phyloP scores from a whole-genome alignment of 371 early-diverging fungal species.

The Mucor saturninus region DNA sequence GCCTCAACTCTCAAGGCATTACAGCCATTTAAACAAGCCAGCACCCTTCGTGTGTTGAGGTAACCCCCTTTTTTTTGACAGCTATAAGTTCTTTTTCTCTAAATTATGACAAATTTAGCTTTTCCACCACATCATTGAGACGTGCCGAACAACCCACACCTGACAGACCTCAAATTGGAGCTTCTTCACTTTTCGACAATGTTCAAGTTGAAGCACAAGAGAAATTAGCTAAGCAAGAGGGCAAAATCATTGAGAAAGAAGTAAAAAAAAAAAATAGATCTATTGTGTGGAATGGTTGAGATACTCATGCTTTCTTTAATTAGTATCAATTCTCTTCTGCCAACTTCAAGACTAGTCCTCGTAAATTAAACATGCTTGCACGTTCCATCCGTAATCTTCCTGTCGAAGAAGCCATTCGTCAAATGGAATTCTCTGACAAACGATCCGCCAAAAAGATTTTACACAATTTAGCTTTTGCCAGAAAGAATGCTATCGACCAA shows the following conservation, averaged over 20 bases:
- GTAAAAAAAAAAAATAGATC: constrained; percentile 39
- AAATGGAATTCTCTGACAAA: constrained; percentile 89
- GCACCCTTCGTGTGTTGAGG: constrained; percentile 18
- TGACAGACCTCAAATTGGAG: constrained; percentile 54
- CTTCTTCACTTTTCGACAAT: constrained; percentile 63
- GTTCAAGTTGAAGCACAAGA: constrained; percentile 50
- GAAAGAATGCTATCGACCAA: constrained; percentile 73
- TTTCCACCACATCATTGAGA: constrained; percentile 30
- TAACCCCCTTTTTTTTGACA: constrained; percentile 1
- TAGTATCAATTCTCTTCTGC: constrained; percentile 74
- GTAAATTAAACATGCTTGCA: constrained; percentile 86
- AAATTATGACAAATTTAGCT: constrained; percentile 14
- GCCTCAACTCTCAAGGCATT: constrained; percentile 28
- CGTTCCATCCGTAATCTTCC: constrained; percentile 81
- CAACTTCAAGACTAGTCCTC: constrained; percentile 78
- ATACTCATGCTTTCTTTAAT: not conserved
- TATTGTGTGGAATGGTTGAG: constrained; percentile 32
- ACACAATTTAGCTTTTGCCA: constrained; percentile 76
- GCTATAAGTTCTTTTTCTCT: not conserved
- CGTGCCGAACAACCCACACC: constrained; percentile 32
- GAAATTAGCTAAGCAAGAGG: constrained; percentile 39
- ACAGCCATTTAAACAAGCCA: constrained; percentile 27
- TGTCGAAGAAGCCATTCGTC: constrained; percentile 81
- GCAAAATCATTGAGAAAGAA: constrained; percentile 49
- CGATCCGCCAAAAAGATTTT: constrained; percentile 72